A percentile compares a stretch with the other conserved stretches of the same genome.
Conservation (phyloP, 495 filamentous ascomycete species). For the Penicillium herquei region DNA sequence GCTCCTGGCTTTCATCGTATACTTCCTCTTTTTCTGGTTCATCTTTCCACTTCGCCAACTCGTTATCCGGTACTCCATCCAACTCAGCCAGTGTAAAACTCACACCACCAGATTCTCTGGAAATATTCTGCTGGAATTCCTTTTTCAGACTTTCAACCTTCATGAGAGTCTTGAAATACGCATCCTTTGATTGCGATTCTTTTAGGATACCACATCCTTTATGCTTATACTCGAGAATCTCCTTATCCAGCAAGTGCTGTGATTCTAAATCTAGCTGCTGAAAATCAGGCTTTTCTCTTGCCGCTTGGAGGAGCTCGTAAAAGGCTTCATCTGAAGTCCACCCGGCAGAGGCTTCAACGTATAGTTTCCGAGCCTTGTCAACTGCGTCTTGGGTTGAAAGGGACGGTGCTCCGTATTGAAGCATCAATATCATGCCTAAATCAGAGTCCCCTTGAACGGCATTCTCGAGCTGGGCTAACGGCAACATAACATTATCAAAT, state of each 20-base stretch:
- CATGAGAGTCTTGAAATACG: background rate
- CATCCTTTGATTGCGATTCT: background rate
- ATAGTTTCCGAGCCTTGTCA: background rate
- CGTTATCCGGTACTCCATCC: background rate
- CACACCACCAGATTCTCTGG: background rate
- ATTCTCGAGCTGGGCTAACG: background rate
- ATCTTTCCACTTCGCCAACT: background rate
- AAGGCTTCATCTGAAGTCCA: background rate
- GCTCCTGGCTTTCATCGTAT: background rate
- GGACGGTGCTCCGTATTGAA: background rate
- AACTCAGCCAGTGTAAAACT: background rate
- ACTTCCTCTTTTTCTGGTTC: background rate
- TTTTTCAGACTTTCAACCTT: background rate
- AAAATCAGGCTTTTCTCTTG: background rate
- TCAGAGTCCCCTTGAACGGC: background rate
- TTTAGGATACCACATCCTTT: background rate
- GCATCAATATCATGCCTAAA: background rate
- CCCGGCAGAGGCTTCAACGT: background rate
- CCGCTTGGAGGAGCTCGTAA: background rate
- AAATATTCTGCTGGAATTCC: background rate
- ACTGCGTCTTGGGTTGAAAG: background rate
- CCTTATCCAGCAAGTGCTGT: background rate
- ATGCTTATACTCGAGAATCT: background rate
- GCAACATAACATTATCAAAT: background rate
- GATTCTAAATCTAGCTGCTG: background rate